phyloP scores from a whole-genome alignment of 805 yeast species.

The Wickerhamiella kurtzmanii region DNA sequence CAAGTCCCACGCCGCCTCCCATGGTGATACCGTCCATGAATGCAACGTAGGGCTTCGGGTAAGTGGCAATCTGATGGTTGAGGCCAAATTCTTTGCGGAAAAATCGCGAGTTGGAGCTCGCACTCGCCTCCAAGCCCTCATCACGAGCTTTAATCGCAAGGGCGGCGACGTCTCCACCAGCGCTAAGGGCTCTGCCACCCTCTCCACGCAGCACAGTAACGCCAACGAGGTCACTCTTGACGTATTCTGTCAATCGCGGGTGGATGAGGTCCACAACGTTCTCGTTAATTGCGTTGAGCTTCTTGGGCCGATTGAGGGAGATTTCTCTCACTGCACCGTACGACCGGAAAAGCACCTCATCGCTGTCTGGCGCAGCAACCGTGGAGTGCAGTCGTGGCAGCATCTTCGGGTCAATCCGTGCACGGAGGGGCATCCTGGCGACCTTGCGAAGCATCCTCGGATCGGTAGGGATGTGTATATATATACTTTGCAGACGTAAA shows the following conservation, averaged over 20 bases:
- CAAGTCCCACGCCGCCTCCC: slow-evolving; percentile 96
- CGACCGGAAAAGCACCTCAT: slow-evolving; percentile 52
- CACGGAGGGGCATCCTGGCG: slow-evolving; percentile 25
- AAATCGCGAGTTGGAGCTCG: slow-evolving; percentile 42
- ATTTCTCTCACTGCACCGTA: slow-evolving; percentile 56
- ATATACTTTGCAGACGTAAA: too few relatives aligned
- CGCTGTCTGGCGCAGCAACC: slow-evolving; percentile 11
- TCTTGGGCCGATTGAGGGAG: slow-evolving; percentile 63
- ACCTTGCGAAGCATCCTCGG: slow-evolving; percentile 4
- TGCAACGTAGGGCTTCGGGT: slow-evolving; percentile 73
- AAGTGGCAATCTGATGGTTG: slow-evolving; percentile 69
- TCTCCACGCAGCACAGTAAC: slow-evolving; percentile 54
- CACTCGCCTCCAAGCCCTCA: slow-evolving; percentile 32
- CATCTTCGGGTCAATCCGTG: slow-evolving; percentile 19
- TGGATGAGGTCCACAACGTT: slow-evolving; percentile 61
- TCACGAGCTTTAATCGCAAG: slow-evolving; percentile 36
- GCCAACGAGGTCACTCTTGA: slow-evolving; percentile 52
- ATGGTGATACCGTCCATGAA: slow-evolving; percentile 84
- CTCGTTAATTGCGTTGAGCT: slow-evolving; percentile 71
- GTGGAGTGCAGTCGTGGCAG: slow-evolving; percentile 15
- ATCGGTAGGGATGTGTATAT: slow-evolving; percentile 5
- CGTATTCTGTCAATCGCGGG: slow-evolving; percentile 64
- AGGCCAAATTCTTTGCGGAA: slow-evolving; percentile 72
- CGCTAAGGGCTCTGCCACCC: slow-evolving; percentile 62
- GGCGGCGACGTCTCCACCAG: slow-evolving; percentile 90